Evolutionary conservation across 306 rosid species (phyloP), one percentile per base, ranked within the genome.

Genomic region (Prunus campanulata): DNA sequence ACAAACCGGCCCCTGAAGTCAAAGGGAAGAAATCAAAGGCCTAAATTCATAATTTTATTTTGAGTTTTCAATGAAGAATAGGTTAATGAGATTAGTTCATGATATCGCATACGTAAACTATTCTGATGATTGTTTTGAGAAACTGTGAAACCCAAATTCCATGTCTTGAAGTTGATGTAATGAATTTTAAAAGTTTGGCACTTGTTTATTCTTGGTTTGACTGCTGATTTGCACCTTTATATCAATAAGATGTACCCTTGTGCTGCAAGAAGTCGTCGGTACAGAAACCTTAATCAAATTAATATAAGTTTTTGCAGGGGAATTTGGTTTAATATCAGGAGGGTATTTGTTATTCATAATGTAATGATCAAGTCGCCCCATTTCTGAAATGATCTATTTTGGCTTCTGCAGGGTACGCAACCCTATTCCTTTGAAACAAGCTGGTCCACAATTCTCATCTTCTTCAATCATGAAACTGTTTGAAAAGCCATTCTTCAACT

Each of bases 21-120:
- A 90, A 90, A 92, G 98, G 97, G 97, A 95, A 92, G 93, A 92
- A 92, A 95, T 90, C 93, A 22, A 95, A 88, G 96, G 96, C 96
- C 79, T 92, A 84, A 87, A 76, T 90, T 80, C 82, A 79, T 82
- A 79, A 11, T 77, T 80, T 72, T 25, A n/a, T 68, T 82, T 80
- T 51, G 46, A 52, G 78, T 72, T 80, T 81, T 59, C 75, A 66
- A 59, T 74, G 78, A 69, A 78, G 54, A 77, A 20, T 54, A 80
- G 85, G 9, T 74, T 67, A 76, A 67, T 68, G 66, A 68, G 74
- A 61, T 42, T 75, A 56, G 59, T 42, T 66, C 24, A 20, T 59
- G 71, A 74, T 22, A 66, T 32, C 11, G 32, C 49, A 2, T 35
- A 18, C 32, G 47, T 3, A 49, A 16, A 81, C n/a, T 42, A 73